Conservation (phyloP, 1,139 yeast species). For the Lipomyces yarrowii region DNA sequence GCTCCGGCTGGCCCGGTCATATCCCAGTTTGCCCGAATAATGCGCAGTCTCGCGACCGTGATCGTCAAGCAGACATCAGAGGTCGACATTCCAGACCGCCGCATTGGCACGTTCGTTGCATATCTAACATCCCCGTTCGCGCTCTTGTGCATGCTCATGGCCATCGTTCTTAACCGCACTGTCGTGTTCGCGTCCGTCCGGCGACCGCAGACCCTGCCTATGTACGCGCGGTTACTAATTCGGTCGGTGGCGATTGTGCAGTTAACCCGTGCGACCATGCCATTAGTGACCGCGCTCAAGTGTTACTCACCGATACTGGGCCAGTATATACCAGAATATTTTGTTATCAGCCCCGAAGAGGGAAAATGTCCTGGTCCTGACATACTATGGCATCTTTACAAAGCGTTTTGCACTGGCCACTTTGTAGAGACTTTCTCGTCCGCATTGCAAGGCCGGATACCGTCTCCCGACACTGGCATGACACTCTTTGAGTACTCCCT, state of each 20-base stretch:
- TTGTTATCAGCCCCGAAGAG: slow-evolving; percentile 35
- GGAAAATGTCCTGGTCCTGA: slow-evolving; percentile 54
- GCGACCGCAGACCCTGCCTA: slow-evolving; percentile 43
- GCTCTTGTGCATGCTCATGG: slow-evolving; percentile 61
- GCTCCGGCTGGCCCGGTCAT: background rate
- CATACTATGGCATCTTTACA: slow-evolving; percentile 65
- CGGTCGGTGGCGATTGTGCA: slow-evolving; percentile 47
- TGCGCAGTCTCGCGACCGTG: slow-evolving; percentile 30
- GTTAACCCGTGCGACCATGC: slow-evolving; percentile 44
- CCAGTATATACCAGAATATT: slow-evolving; percentile 31
- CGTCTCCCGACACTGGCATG: slow-evolving; percentile 67
- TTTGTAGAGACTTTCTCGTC: slow-evolving; percentile 72
- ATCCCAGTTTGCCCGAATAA: slow-evolving; percentile 18
- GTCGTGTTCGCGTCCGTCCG: slow-evolving; percentile 67
- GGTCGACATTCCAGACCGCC: slow-evolving; percentile 36
- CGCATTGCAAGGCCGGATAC: slow-evolving; percentile 59
- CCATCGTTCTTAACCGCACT: slow-evolving; percentile 65
- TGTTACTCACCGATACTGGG: slow-evolving; percentile 37
- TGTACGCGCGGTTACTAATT: slow-evolving; percentile 40
- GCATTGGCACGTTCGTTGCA: slow-evolving; percentile 33
- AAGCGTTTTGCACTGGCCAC: slow-evolving; percentile 63
- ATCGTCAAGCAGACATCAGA: slow-evolving; percentile 36
- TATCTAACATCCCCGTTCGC: slow-evolving; percentile 56
- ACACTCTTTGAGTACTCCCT: slow-evolving; percentile 74
- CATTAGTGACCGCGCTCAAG: slow-evolving; percentile 49